Evolutionary conservation across 179 eudicot genomes (phyloP).

Genomic region (Beta macrorhiza): DNA sequence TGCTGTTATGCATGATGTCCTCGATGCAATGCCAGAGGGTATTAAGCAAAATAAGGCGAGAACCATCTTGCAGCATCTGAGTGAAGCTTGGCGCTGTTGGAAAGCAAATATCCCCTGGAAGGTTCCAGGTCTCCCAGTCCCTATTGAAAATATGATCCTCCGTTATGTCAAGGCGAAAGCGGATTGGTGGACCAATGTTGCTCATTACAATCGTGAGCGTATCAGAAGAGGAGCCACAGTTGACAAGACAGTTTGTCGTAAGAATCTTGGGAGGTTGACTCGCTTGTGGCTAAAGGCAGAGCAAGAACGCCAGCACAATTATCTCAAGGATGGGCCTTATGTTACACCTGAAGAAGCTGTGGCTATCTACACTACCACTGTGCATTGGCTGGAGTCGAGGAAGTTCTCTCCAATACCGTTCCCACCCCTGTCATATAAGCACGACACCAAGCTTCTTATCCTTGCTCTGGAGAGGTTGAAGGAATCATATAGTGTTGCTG

Average conservation of each 20-base stretch:
- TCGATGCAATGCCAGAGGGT: slow-evolving; percentile 99
- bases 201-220: slow-evolving; percentile 98
- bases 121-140: slow-evolving; percentile 98
- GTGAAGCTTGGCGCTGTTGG: slow-evolving; percentile 99
- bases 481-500: slow-evolving; percentile 99
- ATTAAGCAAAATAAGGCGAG: slow-evolving; percentile 96
- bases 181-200: slow-evolving; percentile 99
- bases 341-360: slow-evolving; percentile 99
- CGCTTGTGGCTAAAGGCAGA: slow-evolving; percentile 99
- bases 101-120: slow-evolving; percentile 99
- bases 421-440: slow-evolving; percentile 98
- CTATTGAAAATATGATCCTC: slow-evolving; percentile 98
- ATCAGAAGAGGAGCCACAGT: slow-evolving; percentile 98
- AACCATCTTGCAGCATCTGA: slow-evolving; percentile 94
- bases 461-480: slow-evolving; percentile 97
- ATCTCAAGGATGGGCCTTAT: slow-evolving; percentile 97
- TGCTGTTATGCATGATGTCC: slow-evolving; percentile 99
- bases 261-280: slow-evolving; percentile 95
- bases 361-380: slow-evolving; percentile 96
- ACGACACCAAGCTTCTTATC: slow-evolving; percentile 97
- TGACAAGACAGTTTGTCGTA: slow-evolving; percentile 96
- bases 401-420: slow-evolving; percentile 97
- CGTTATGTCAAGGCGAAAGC: slow-evolving; percentile 99
- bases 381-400: slow-evolving; percentile 98
- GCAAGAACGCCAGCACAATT: slow-evolving; percentile 98